Evolutionary conservation across 2,329 filamentous ascomycete species (phyloP).

Genomic region (Neonectria punicea): DNA sequence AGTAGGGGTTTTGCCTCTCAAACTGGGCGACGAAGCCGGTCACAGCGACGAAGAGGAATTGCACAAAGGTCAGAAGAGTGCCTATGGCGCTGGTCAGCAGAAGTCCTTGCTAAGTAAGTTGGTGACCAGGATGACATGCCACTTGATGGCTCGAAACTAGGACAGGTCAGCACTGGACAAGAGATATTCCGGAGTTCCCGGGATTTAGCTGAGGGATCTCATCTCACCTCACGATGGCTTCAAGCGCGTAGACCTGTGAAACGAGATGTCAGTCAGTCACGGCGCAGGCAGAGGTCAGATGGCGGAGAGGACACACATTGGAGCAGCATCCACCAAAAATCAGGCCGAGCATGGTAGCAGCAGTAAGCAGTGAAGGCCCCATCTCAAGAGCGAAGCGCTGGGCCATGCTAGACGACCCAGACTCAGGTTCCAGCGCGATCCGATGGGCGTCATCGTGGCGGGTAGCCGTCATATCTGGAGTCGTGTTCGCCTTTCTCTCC

Average conservation of each 20-base stretch:
- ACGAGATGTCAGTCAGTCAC: conserved; percentile 33
- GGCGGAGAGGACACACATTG: conserved; percentile 69
- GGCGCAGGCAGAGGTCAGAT: neutral
- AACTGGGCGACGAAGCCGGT: conserved; percentile 82
- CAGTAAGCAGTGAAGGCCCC: conserved; percentile 59
- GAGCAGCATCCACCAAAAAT: conserved; percentile 98
- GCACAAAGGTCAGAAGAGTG: conserved; percentile 87
- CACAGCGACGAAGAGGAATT: conserved; percentile 84
- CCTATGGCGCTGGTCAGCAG: conserved; percentile 59
- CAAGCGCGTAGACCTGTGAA: conserved; percentile 88
- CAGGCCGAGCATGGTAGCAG: conserved; percentile 77
- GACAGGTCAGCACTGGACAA: conserved; percentile 25
- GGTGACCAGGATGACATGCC: conserved; percentile 60
- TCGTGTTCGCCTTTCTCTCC: conserved; percentile 34
- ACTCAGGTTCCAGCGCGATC: conserved; percentile 27
- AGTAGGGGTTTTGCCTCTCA: conserved; percentile 74
- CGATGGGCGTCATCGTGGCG: conserved; percentile 11
- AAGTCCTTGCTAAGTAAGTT: conserved; percentile 3
- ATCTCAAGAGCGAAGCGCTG: conserved; percentile 39
- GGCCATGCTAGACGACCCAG: conserved; percentile 27
- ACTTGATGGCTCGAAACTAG: conserved; percentile 82
- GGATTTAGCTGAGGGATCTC: neutral
- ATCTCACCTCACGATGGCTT: conserved; percentile 90
- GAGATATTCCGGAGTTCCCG: conserved; percentile 7
- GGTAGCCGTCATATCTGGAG: conserved; percentile 34